Evolutionary conservation across 768 basidiomycete genomes (phyloP).

Genomic region (Tremella yokohamensis): DNA sequence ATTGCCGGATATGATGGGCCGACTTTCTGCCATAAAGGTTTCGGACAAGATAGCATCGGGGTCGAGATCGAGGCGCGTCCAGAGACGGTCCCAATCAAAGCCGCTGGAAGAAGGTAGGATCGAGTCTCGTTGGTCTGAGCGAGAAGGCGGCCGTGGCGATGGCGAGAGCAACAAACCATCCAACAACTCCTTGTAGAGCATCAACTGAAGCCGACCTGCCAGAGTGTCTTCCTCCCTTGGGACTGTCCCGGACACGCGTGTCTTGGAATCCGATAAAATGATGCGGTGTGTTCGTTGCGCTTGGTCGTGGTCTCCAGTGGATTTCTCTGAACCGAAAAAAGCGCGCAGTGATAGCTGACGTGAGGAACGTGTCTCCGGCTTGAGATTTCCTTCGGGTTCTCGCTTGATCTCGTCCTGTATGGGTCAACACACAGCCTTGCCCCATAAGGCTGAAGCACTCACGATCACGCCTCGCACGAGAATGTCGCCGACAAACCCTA

Average conservation of each 20-base stretch:
- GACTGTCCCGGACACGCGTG: slow-evolving; percentile 40
- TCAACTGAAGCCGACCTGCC: slow-evolving; percentile 49
- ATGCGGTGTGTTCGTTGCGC: slow-evolving; percentile 37
- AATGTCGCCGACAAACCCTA: slow-evolving; percentile 65
- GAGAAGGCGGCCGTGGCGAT: not conserved
- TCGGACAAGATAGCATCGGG: slow-evolving; percentile 33
- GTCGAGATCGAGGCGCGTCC: slow-evolving; percentile 39
- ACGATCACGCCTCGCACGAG: slow-evolving; percentile 72
- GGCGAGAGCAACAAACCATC: slow-evolving; percentile 39
- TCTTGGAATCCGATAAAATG: slow-evolving; percentile 51
- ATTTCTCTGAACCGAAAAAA: slow-evolving; percentile 19
- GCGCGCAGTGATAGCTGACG: slow-evolving; percentile 31
- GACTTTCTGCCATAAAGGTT: slow-evolving; percentile 39
- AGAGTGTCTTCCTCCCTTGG: slow-evolving; percentile 48
- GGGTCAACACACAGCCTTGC: not conserved
- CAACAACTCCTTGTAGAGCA: slow-evolving; percentile 52
- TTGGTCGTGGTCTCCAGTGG: slow-evolving; percentile 1
- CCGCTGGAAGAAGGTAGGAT: slow-evolving; percentile 17
- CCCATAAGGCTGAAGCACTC: slow-evolving; percentile 1
- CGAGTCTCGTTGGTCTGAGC: not conserved
- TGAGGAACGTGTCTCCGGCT: slow-evolving; percentile 7
- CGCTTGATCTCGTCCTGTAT: slow-evolving; percentile 50
- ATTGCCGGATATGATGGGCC: slow-evolving; percentile 42
- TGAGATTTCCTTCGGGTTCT: slow-evolving; percentile 24
- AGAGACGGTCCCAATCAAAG: slow-evolving; percentile 37